Evolutionary conservation across 169 alveolate species (phyloP).

Genomic region (Eimeria necatrix): DNA sequence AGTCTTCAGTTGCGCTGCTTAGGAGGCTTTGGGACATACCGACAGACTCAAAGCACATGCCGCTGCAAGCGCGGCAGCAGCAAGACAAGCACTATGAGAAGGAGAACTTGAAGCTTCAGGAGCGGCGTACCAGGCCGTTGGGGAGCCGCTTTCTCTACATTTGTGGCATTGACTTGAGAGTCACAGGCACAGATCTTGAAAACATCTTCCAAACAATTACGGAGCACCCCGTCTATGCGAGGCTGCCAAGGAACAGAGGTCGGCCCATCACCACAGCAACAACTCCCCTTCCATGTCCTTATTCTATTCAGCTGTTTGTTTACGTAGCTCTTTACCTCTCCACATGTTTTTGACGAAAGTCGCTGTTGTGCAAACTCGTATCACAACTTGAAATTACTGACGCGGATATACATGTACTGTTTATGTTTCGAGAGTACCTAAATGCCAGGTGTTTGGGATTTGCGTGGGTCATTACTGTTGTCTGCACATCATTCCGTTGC

Average conservation of each 20-base stretch:
- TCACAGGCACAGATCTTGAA: conserved; percentile 73
- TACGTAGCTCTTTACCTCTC: not conserved
- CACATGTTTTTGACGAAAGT: too few relatives aligned
- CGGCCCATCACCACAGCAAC: not conserved
- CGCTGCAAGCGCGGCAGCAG: conserved; percentile 40
- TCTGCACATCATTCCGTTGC: too few relatives aligned
- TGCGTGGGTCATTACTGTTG: too few relatives aligned
- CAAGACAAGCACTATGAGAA: not conserved
- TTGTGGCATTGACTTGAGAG: conserved; percentile 67
- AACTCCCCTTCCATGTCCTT: not conserved
- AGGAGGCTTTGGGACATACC: conserved; percentile 67
- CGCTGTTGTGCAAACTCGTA: too few relatives aligned
- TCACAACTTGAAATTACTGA: too few relatives aligned
- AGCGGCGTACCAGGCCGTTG: conserved; percentile 69
- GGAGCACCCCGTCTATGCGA: conserved; percentile 34
- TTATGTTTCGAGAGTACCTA: too few relatives aligned
- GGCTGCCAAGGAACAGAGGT: conserved; percentile 68
- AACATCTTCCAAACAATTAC: conserved; percentile 67
- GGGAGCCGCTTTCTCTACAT: conserved; percentile 71
- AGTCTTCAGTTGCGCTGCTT: conserved; percentile 16
- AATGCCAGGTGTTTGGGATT: too few relatives aligned
- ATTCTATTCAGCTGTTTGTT: not conserved
- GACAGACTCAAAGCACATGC: not conserved
- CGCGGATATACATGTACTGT: too few relatives aligned
- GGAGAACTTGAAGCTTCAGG: conserved; percentile 62